Conservation (phyloP, 1,139 yeast species). For the Hyphopichia buzzinii region DNA sequence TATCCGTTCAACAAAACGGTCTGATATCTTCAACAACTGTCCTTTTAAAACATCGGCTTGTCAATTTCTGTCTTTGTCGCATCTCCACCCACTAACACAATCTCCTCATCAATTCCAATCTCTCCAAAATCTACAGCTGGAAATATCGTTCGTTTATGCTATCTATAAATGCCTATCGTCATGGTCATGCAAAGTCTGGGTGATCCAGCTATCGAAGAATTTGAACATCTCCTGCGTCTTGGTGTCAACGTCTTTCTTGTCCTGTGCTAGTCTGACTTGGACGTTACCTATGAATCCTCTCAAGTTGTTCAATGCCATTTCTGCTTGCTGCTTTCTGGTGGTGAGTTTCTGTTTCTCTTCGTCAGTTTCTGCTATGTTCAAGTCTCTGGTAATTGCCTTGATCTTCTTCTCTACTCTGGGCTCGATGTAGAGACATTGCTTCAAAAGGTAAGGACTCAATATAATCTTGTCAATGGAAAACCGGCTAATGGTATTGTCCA, state of each 20-base stretch:
- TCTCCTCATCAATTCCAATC: too few species aligned
- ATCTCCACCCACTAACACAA: too few species aligned
- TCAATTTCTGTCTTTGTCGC: too few species aligned
- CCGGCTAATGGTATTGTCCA: slow-evolving; percentile 19
- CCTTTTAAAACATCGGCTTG: too few species aligned
- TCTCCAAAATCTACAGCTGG: too few species aligned
- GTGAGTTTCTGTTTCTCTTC: slow-evolving; percentile 4
- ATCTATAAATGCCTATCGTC: slow-evolving; percentile 6
- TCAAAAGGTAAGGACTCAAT: slow-evolving; percentile 35
- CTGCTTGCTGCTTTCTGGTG: not conserved
- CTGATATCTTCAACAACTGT: too few species aligned
- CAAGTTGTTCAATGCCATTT: slow-evolving; percentile 15
- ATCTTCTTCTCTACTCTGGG: slow-evolving; percentile 17
- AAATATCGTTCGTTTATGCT: too few species aligned
- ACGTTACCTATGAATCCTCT: slow-evolving; percentile 37
- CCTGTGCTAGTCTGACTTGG: slow-evolving; percentile 26
- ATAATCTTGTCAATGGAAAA: slow-evolving; percentile 32
- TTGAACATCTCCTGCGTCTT: slow-evolving; percentile 20
- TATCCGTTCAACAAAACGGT: too few species aligned
- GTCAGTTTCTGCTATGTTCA: slow-evolving; percentile 1
- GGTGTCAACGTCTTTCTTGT: slow-evolving; percentile 22
- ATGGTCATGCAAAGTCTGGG: slow-evolving; percentile 1
- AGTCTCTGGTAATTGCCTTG: slow-evolving; percentile 3
- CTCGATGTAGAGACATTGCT: slow-evolving; percentile 33
- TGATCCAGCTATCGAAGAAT: slow-evolving; percentile 27